A percentile compares a stretch with the other conserved stretches of the same genome.
Conservation (phyloP, 2,329 filamentous ascomycete species). For the Aspergillus oerlinghausenensis region DNA sequence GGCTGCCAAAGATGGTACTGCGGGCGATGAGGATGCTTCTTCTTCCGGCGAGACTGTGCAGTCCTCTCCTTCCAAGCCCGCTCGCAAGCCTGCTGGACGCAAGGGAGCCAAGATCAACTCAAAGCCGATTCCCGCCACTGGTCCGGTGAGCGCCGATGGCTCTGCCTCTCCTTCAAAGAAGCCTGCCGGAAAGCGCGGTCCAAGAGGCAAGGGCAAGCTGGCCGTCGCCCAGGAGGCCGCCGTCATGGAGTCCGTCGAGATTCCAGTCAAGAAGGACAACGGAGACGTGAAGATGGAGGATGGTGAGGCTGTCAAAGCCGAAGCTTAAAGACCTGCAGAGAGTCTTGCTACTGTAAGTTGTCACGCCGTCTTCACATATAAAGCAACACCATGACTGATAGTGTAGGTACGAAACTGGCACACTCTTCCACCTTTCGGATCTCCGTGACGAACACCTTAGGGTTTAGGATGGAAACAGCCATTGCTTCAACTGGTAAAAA, state of each 20-base stretch:
- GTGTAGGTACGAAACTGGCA: neutral
- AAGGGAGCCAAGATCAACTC: constrained; percentile 18
- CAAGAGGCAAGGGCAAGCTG: neutral
- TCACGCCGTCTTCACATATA: neutral
- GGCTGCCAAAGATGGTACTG: neutral
- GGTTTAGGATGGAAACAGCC: neutral
- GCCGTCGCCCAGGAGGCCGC: neutral
- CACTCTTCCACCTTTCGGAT: neutral
- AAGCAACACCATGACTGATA: neutral
- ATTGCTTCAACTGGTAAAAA: neutral
- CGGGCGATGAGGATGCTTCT: neutral
- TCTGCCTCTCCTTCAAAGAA: neutral
- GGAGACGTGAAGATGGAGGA: neutral
- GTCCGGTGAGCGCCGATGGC: neutral
- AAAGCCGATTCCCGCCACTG: constrained; percentile 17
- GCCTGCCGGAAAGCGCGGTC: neutral
- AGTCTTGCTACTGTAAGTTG: neutral
- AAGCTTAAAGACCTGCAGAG: neutral
- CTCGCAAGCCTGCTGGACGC: constrained; percentile 3
- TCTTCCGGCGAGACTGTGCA: neutral
- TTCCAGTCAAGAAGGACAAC: neutral
- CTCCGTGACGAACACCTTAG: neutral
- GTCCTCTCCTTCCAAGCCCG: neutral
- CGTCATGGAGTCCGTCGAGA: neutral
- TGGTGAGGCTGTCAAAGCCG: neutral